These are phyloP conservation scores for Botryococcus braunii DNA, from an alignment of 163 green algal genomes.

Conservation along the genomic window DNA sequence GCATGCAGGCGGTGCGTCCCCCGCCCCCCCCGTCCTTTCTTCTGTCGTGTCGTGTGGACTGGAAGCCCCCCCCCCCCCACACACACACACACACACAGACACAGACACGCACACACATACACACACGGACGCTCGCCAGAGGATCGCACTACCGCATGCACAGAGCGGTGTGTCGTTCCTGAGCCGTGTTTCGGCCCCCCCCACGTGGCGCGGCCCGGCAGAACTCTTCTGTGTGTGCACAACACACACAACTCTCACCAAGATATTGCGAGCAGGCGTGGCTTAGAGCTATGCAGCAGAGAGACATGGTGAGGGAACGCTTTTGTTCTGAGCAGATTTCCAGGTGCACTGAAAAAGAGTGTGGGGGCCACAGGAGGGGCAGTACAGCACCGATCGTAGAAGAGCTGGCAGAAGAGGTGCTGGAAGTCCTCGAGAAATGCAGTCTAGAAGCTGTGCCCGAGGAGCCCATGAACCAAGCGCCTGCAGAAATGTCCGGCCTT, in stretches of 20 bases:
- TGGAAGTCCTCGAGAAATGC: not conserved
- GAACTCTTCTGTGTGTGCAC: not conserved
- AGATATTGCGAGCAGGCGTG: not conserved
- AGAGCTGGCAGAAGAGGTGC: not conserved
- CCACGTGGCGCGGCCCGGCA: not conserved
- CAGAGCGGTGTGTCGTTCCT: not conserved
- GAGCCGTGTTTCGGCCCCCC: not conserved
- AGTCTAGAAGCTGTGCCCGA: not conserved
- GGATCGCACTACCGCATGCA: too few species aligned
- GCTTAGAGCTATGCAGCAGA: not conserved
- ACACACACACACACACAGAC: too few species aligned
- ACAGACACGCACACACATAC: too few species aligned
- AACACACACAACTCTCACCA: too few species aligned
- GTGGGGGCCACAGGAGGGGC: not conserved
- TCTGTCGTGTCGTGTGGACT: not conserved
- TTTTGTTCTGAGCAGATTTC: not conserved
- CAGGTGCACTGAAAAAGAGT: too few species aligned
- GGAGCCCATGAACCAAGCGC: too few species aligned
- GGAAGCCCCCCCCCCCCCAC: too few species aligned
- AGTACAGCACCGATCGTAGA: not conserved
- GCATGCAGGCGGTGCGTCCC: conserved; percentile 1
- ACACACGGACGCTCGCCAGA: too few species aligned
- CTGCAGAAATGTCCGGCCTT: too few species aligned
- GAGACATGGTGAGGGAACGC: not conserved
- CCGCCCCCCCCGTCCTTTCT: conserved; percentile 5